Conservation (phyloP, 176 grass and related monocot species). For the Avena sativa region DNA sequence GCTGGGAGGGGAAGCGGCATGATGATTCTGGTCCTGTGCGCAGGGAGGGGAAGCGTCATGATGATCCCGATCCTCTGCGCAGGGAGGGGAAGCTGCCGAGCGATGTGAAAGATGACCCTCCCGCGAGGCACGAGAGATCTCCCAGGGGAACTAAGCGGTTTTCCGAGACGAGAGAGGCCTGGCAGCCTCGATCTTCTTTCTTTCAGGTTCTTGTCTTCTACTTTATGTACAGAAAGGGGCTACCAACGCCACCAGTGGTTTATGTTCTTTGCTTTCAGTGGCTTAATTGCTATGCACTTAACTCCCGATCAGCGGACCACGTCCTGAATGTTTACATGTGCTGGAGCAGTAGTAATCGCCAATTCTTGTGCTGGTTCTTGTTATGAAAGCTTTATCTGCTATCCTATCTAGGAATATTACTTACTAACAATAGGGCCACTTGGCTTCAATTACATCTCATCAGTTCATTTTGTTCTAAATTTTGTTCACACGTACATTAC, state of each 20-base stretch:
- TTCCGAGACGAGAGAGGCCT: conserved; percentile 49
- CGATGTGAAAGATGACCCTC: conserved; percentile 41
- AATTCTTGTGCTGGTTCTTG: neutral
- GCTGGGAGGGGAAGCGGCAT: conserved; percentile 28
- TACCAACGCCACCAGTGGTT: conserved; percentile 1
- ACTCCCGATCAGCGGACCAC: neutral
- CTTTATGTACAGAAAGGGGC: conserved; percentile 11
- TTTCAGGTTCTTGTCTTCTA: conserved; percentile 59
- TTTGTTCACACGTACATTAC: conserved; percentile 3
- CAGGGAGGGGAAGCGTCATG: conserved; percentile 24
- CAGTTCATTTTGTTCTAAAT: neutral
- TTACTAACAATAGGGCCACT: neutral
- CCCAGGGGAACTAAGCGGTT: conserved; percentile 57
- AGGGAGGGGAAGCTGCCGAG: conserved; percentile 31
- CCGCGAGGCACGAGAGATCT: conserved; percentile 41
- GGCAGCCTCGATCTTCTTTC: conserved; percentile 48
- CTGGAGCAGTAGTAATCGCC: neutral
- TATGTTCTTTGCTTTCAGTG: conserved; percentile 10
- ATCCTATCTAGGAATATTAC: conserved; percentile 29
- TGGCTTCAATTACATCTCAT: neutral
- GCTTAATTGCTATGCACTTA: neutral
- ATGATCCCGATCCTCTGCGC: conserved; percentile 15
- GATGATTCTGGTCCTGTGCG: neutral
- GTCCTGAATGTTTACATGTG: neutral
- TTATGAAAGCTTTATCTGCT: conserved; percentile 25